phyloP scores from a whole-genome alignment of 805 yeast genomes.

The Dipodascus geniculatus region DNA sequence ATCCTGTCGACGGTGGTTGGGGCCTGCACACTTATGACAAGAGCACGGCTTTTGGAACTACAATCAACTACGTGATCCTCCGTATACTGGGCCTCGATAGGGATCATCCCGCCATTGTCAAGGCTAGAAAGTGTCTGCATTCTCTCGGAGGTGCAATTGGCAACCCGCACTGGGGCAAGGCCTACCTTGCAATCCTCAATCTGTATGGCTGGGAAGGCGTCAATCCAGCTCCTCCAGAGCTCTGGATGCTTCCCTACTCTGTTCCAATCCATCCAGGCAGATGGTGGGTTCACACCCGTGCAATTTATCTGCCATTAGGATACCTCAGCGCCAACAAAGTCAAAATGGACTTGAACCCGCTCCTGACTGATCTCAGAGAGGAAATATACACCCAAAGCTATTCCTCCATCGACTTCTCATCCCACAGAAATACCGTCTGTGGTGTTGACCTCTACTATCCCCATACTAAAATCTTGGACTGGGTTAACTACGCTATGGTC shows the following conservation, averaged over 20 bases:
- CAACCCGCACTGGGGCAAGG: constrained; percentile 96
- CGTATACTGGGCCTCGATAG: constrained; percentile 67
- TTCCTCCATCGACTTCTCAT: constrained; percentile 52
- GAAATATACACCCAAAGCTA: constrained; percentile 70
- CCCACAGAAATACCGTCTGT: constrained; percentile 74
- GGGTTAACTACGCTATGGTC: constrained; percentile 47
- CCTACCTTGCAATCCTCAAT: constrained; percentile 73
- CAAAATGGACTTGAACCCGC: constrained; percentile 48
- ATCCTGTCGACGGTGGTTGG: constrained; percentile 99
- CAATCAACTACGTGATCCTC: constrained; percentile 71
- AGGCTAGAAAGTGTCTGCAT: constrained; percentile 60
- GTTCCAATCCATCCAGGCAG: constrained; percentile 85
- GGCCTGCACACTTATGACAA: constrained; percentile 89
- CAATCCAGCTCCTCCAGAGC: constrained; percentile 95
- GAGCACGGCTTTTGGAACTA: constrained; percentile 90
- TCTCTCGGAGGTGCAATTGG: constrained; percentile 82
- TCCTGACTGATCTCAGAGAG: constrained; percentile 51
- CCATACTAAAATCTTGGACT: constrained; percentile 57
- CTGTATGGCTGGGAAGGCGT: constrained; percentile 93
- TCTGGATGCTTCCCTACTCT: constrained; percentile 76
- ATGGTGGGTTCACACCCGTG: constrained; percentile 99
- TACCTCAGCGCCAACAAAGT: constrained; percentile 52
- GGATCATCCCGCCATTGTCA: constrained; percentile 64
- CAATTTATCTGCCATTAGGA: constrained; percentile 78
- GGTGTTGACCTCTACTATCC: constrained; percentile 93